Evolutionary conservation across 192 early-diverging fungal species (phyloP), one percentile per base, ranked within the genome.

Genomic region (Coemansia sp.): DNA sequence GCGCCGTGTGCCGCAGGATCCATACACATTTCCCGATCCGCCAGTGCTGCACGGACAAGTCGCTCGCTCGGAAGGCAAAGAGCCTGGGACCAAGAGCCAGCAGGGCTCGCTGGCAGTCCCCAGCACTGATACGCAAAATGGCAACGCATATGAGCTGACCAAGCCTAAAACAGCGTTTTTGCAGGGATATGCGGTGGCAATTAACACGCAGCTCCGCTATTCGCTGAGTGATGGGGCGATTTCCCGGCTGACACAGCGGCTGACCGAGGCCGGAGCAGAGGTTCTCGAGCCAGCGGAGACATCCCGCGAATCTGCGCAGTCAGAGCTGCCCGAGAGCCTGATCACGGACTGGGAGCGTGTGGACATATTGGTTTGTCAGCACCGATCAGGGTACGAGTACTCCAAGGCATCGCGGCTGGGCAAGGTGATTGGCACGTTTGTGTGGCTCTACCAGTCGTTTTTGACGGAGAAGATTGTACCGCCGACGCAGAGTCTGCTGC

Each of bases 401-500:
- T 69, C 73, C 43, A 82, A 82, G 61, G 79, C 79, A 5, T 69
- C 79, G 60, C 69, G 79, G 19, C 70, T 82, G 66, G 79, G 79
- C 43, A 82, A 82, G 70, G 22, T 82, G 9, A 66, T 82, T 15
- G 73, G 79, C 27, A 72, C 79, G n/a, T 41, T 75, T 59, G 70
- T 82, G 58, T 82, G 79, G 79, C 69, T 82, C 17, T 82, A 76
- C 41, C 73, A 76, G 47, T 59, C 55, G 21, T 66, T 66, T 14
- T 38, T 73, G 52, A 55, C 53, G 5, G 64, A 61, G 39, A 35
- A 10, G 50, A 55, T 82, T 15, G 52, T 62, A 29, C 24, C 73
- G 49, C 79, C 79, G 0, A 82, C 73, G 11, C 50, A 50, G 60
- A 58, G 65, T 17, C 73, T 82, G 56, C 60, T 82, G 49, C 73